Evolutionary conservation across 768 basidiomycete species (phyloP).

Genomic region (Favolaschia claudopus): DNA sequence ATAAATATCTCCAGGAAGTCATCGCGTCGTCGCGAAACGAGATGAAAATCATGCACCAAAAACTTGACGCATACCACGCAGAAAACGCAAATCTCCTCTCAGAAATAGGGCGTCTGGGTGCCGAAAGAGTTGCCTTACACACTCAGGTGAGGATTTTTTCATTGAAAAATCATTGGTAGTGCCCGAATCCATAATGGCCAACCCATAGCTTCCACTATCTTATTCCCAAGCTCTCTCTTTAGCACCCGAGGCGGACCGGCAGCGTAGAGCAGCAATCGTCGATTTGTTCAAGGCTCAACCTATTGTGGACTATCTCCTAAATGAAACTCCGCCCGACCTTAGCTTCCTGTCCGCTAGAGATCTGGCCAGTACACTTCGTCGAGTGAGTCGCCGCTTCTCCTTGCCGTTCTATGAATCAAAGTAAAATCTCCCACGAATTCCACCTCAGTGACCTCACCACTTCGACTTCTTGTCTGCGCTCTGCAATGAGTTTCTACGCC

Average conservation of each 20-base stretch:
- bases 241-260: constrained; percentile 30
- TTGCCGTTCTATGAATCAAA: background rate
- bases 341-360: background rate
- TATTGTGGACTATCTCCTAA: constrained; percentile 17
- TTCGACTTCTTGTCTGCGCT: constrained; percentile 79
- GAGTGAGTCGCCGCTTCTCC: constrained; percentile 14
- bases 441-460: no score
- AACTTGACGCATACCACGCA: background rate
- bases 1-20: constrained; percentile 1
- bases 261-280: constrained; percentile 15
- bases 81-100: constrained; percentile 1
- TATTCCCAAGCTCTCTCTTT: constrained; percentile 28
- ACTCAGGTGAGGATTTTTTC: constrained; percentile 12
- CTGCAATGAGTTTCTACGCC: constrained; percentile 92
- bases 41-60: background rate
- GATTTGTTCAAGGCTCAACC: constrained; percentile 27
- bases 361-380: constrained; percentile 12
- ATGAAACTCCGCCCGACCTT: constrained; percentile 17
- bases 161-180: no score
- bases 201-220: constrained; percentile 19
- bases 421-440: no score
- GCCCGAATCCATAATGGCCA: no score
- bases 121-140: constrained; percentile 2
- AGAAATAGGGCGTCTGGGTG: background rate
- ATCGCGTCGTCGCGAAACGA: background rate